A percentile compares a stretch with the other conserved stretches of the same genome.
Evolutionary conservation across 129 eudicot genomes (phyloP).

Genomic region (Arctium minus): DNA sequence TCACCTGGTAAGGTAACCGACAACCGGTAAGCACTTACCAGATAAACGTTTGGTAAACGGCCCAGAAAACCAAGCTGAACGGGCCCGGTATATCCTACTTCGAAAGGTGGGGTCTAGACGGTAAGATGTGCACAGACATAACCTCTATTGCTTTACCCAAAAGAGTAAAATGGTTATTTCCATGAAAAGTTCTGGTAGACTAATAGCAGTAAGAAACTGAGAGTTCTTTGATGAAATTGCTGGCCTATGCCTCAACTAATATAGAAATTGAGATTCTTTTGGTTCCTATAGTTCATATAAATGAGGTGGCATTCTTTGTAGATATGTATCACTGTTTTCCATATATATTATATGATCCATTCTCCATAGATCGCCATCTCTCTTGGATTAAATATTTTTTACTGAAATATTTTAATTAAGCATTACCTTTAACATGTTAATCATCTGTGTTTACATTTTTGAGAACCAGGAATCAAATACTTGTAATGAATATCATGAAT

Average conservation of each 20-base stretch:
- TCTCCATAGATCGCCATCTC: not conserved
- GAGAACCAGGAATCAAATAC: not conserved
- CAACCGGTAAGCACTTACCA: too few species aligned
- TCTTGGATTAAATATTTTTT: not conserved
- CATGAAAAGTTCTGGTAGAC: not conserved
- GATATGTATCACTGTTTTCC: not conserved
- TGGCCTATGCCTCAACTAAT: too few species aligned
- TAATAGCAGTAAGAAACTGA: too few species aligned
- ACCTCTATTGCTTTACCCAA: not conserved
- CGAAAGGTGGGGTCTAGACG: not conserved
- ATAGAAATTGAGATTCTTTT: conserved; percentile 4
- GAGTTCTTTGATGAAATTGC: too few species aligned
- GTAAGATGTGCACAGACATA: too few species aligned
- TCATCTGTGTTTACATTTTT: not conserved
- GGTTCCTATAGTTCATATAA: not conserved
- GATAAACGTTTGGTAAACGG: too few species aligned
- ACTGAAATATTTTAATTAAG: not conserved
- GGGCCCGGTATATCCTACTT: not conserved
- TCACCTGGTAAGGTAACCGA: too few species aligned
- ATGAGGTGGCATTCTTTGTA: conserved; percentile 11
- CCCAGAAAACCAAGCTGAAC: not conserved
- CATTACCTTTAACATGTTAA: not conserved
- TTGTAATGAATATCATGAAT: not conserved
- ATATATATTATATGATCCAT: not conserved
- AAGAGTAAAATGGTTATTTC: not conserved